Base-by-base conservation (phyloP, 2,329 filamentous ascomycete species). In the Colletotrichum tanaceti region DNA sequence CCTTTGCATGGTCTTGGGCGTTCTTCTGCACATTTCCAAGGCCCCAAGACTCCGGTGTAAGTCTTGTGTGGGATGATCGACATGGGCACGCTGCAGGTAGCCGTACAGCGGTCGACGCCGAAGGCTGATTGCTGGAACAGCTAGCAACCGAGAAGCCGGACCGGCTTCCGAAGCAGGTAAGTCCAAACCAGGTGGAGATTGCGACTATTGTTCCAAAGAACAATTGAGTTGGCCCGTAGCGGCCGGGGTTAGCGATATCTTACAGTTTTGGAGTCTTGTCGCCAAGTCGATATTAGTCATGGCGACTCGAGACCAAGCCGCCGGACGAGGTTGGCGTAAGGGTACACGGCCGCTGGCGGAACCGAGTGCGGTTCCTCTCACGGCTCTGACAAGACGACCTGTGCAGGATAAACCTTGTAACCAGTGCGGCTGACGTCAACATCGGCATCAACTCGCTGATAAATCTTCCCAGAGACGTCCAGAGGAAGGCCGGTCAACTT, bases 361-460 rank as follows among this genome's bases (percentile, higher is more conserved):
- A 35, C 14, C 9, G 16, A n/a, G 4, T 18, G 2, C 10, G 35
- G 22, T 49, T 41, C 50, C 50, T 28, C 14, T 22, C 28, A 59
- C 39, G 38, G 35, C 32, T 38, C 35, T 38, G 57, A 9, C 9
- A 13, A 58, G 32, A 38, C 14, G 18, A 18, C 14, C 43, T 44
- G 43, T 20, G 20, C 41, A 61, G 20, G 24, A 20, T 43, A 32
- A 57, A 24, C n/a, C 22, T 24, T 46, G 57, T 61, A 41, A 28
- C 13, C 39, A 50, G 24, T 61, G 62, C 39, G 57, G 66, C 66
- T 69, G 66, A 65, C 55, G 62, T 61, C 66, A 66, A 61, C 52
- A 39, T 49, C 20, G 52, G 28, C 43, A 43, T 18, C 38, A 43
- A 32, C 13, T 46, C 1, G 28, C 52, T 24, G 57, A 24, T 20